Base-by-base conservation (phyloP, 768 basidiomycete species). In the Termitomyces sp. region DNA sequence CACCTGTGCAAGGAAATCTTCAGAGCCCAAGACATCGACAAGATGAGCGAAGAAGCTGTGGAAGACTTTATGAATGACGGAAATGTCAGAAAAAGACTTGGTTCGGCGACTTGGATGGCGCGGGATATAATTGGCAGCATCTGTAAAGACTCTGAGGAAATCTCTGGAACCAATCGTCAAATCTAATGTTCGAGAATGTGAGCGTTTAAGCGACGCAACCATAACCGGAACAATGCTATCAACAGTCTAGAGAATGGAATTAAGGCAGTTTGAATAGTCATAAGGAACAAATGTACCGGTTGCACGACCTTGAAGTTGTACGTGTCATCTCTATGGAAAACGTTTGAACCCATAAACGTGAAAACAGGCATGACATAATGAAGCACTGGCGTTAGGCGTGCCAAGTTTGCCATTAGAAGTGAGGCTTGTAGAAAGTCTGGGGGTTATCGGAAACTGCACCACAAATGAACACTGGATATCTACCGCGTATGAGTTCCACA, bases 321-420 rank as follows among this genome's bases (percentile, higher is more conserved):
- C 0, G 89, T 83, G 66, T 99, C 97, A 60, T 99, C 97, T 44
- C 94, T 82, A 65, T 97, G 96, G 75, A 98, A 91, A 16, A 98
- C 87, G 58, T 93, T 95, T n/a, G 95, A 92, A 18, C 97, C 96
- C 93, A 98, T 98, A 73, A 98, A 98, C 0, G 95, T 98, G 76
- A 99, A 98, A 41, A 99, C 86, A 3, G 97, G 96, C 92, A 99
- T 97, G 48, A 98, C 81, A 61, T 96, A 94, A 64, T 91, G 92
- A 12, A 98, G 76, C 29, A 96, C 92, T 0, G 96, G 94, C 0
- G 88, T 85, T 33, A 98, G 75, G 16, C 86, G 81, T 3, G 93
- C 90, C 52, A 98, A 70, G 57, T 79, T 88, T 5, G 94, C 88
- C 70, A 97, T 88, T 31, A 98, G 77, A 23, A 98, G 77, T 3